Conservation (phyloP, 805 yeast species). For the Myxozyma mucilagina region DNA sequence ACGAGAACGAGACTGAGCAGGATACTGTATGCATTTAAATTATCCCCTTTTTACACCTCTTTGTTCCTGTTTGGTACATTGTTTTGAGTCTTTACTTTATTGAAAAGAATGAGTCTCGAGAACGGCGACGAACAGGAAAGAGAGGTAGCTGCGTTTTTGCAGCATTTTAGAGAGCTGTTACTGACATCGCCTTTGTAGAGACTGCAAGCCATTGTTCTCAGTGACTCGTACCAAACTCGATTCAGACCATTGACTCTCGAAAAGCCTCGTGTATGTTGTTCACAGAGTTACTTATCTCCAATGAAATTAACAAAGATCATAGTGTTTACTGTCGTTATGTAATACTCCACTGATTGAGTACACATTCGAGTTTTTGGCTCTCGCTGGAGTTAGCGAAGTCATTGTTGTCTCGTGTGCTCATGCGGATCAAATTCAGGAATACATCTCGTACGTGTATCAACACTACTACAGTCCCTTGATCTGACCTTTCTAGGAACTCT, state of each 20-base stretch:
- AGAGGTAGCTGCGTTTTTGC: background rate
- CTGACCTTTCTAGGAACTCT: slow-evolving; percentile 33
- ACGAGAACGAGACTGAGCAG: slow-evolving; percentile 17
- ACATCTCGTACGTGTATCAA: slow-evolving; percentile 53
- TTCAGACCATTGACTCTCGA: slow-evolving; percentile 89
- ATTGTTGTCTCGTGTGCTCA: slow-evolving; percentile 87
- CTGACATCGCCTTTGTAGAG: slow-evolving; percentile 43
- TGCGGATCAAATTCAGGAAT: slow-evolving; percentile 81
- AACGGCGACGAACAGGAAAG: background rate
- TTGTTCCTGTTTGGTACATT: background rate
- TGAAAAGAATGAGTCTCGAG: background rate
- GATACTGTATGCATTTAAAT: slow-evolving; percentile 16
- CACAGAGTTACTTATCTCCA: background rate
- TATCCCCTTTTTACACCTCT: background rate
- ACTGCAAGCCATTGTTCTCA: slow-evolving; percentile 89
- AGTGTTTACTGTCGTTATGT: slow-evolving; percentile 84
- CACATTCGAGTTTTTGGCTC: slow-evolving; percentile 90
- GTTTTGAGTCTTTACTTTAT: background rate
- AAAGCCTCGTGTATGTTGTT: slow-evolving; percentile 59
- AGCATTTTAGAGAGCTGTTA: background rate
- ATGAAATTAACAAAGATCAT: background rate
- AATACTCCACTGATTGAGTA: slow-evolving; percentile 93
- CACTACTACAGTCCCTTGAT: background rate
- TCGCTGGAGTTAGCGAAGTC: slow-evolving; percentile 86
- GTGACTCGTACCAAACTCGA: slow-evolving; percentile 89